A percentile compares a stretch with the other conserved stretches of the same genome.
These are phyloP conservation scores for Acer yangbiense DNA, from an alignment of 345 rosid genomes.

Conservation along the genomic window DNA sequence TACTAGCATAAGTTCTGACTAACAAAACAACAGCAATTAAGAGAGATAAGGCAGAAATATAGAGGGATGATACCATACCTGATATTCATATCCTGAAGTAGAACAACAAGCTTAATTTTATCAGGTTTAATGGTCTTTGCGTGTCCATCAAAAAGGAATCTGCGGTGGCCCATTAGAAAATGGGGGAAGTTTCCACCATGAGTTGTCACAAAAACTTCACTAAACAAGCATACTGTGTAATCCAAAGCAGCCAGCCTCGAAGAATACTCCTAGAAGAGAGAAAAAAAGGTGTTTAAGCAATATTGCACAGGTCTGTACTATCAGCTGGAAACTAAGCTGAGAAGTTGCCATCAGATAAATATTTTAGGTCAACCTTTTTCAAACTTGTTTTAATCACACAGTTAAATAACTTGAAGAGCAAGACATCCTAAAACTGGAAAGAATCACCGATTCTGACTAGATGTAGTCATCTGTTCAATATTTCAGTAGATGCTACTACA, in stretches of 20 bases:
- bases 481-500: background rate
- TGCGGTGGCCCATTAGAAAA: slow-evolving; percentile 92
- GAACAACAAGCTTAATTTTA: slow-evolving; percentile 74
- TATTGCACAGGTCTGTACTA: background rate
- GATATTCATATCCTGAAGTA: slow-evolving; percentile 70
- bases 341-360: background rate
- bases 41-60: background rate
- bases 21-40: background rate
- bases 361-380: background rate
- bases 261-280: slow-evolving; percentile 65
- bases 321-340: background rate
- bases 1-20: background rate
- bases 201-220: slow-evolving; percentile 90
- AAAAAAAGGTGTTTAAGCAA: slow-evolving; percentile 15
- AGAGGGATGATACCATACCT: slow-evolving; percentile 47
- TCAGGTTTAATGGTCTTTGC: slow-evolving; percentile 88
- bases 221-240: slow-evolving; percentile 80
- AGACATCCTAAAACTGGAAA: background rate
- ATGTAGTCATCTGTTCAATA: background rate
- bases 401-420: background rate
- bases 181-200: slow-evolving; percentile 98
- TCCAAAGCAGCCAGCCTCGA: slow-evolving; percentile 97
- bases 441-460: background rate
- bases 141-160: slow-evolving; percentile 85
- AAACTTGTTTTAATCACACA: background rate